Evolutionary conservation across 305 asterid genomes (phyloP), one percentile per base, ranked within the genome.

Genomic region (Solanum hybrid): DNA sequence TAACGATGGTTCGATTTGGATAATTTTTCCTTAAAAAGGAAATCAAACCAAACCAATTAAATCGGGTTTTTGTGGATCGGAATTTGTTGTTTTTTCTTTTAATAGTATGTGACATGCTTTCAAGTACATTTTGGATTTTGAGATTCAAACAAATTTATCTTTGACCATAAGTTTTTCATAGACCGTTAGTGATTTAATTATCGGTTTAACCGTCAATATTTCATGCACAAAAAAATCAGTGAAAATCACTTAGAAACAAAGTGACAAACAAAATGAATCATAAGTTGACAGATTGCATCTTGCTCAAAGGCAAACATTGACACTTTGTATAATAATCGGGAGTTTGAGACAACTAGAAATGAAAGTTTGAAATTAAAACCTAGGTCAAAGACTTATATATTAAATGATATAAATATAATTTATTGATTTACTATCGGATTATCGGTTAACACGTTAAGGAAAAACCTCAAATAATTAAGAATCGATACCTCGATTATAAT

Each of bases 261-360:
- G 5, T 7, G 11, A 57, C 24, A 3, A 20, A 61, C 11, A 61
- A 61, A 61, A 18, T 61, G 26, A 61, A 61, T 20, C 26, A 61
- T 57, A 61, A 61, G 12, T 61, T 20, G 71, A 61, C 3, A 57
- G 0, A 57, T 57, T 51, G 0, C 67, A 51, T 51, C 67, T 3
- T 51, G 1, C n/a, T 18, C 67, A 57, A 57, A 2, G 67, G 0
- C 4, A 57, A 6, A 57, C 4, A 57, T 3, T 57, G 67, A 57
- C 8, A 57, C 8, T 0, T 57, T 57, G 8, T 57, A 57, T 0
- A 57, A 57, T 57, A 57, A 57, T 3, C 0, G 9, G 0, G 24
- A 57, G n/a, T 18, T 57, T 57, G 69, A 57, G 24, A 57, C 10
- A 57, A 0, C 0, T 6, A 57, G n/a, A 57, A 57, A 7, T 57